Evolutionary conservation across 176 grass and related monocot genomes (phyloP).

Genomic region (Poa annua): DNA sequence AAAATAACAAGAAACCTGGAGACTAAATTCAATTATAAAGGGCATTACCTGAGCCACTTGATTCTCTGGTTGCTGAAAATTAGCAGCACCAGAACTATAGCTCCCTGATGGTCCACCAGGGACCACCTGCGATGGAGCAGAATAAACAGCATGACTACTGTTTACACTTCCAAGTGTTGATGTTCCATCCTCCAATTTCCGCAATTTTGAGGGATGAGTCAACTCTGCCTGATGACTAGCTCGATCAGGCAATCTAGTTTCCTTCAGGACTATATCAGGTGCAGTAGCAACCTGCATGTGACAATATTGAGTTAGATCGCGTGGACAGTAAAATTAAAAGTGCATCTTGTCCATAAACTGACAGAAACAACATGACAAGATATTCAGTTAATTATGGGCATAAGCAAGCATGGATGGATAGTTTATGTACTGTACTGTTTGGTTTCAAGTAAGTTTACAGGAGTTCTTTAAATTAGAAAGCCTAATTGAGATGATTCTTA

Average conservation of each 20-base stretch:
- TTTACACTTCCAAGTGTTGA: constrained; percentile 42
- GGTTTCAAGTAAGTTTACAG: constrained; percentile 27
- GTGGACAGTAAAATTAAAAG: constrained; percentile 8
- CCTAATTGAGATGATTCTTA: constrained; percentile 1
- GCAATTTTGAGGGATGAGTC: constrained; percentile 59
- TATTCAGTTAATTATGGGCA: neutral
- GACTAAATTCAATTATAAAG: neutral
- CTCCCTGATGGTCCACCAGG: constrained; percentile 47
- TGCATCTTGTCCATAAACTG: neutral
- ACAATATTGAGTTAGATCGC: constrained; percentile 44
- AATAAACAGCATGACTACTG: constrained; percentile 43
- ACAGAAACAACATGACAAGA: constrained; percentile 10
- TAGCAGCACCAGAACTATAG: constrained; percentile 49
- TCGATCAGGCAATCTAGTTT: constrained; percentile 51
- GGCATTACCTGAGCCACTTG: constrained; percentile 65
- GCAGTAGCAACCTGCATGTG: constrained; percentile 44
- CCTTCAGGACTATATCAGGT: constrained; percentile 43
- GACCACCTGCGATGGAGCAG: constrained; percentile 48
- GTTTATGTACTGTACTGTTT: constrained; percentile 21
- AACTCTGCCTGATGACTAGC: constrained; percentile 50
- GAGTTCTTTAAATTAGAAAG: neutral
- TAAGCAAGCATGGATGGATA: neutral
- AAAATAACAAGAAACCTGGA: constrained; percentile 21
- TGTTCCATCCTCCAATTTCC: constrained; percentile 70
- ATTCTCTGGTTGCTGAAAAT: constrained; percentile 59